A percentile compares a stretch with the other conserved stretches of the same genome.
phyloP scores from a whole-genome alignment of 371 early-diverging fungal species.

The Mortierella sp. region DNA sequence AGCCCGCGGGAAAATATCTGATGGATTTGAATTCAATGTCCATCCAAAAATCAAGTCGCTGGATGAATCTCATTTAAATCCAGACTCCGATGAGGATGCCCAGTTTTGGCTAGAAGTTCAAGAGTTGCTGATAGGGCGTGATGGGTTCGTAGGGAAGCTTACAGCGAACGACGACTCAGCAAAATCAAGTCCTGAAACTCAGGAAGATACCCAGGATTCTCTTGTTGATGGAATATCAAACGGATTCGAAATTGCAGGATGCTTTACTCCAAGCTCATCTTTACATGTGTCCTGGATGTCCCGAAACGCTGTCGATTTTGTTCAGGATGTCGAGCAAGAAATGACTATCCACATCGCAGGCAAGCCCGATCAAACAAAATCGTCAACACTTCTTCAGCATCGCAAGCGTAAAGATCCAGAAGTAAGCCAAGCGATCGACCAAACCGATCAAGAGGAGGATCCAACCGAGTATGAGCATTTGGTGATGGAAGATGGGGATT shows the following conservation, averaged over 20 bases:
- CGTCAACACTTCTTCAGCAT: conserved; percentile 31
- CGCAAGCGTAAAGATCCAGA: conserved; percentile 47
- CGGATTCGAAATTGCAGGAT: conserved; percentile 29
- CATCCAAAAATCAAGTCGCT: conserved; percentile 31
- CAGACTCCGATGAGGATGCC: conserved; percentile 53
- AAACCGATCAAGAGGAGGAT: conserved; percentile 15
- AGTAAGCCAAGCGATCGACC: conserved; percentile 32
- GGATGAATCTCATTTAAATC: conserved; percentile 44
- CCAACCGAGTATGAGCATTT: conserved; percentile 34
- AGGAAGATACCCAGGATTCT: not conserved
- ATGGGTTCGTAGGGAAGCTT: conserved; percentile 29
- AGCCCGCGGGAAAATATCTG: not conserved
- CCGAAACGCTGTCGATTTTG: conserved; percentile 17
- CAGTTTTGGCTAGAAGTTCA: conserved; percentile 54
- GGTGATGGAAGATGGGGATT: conserved; percentile 40
- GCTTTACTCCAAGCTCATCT: conserved; percentile 45
- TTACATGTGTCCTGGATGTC: conserved; percentile 50
- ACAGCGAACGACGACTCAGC: not conserved
- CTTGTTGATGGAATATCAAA: not conserved
- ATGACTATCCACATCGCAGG: conserved; percentile 31
- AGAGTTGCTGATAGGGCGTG: conserved; percentile 34
- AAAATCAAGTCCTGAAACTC: not conserved
- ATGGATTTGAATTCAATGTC: conserved; percentile 40
- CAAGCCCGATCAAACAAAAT: conserved; percentile 36
- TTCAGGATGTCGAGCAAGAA: conserved; percentile 42